Conservation (phyloP, 2,329 filamentous ascomycete genomes). For the Hymenoscyphus fraxineus region DNA sequence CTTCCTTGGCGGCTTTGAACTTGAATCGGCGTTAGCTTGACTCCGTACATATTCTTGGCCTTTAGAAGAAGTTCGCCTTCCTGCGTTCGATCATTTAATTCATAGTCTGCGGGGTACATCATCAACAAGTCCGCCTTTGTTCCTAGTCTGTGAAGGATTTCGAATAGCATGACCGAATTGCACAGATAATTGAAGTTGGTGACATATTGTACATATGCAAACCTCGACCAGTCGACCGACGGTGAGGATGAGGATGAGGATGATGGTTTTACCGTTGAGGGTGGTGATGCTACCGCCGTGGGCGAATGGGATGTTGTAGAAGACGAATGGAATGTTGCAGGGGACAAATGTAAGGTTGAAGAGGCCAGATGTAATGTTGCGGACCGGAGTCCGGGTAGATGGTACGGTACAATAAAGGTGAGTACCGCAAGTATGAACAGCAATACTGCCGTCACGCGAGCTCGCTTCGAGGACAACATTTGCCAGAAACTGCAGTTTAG, state of each 20-base stretch:
- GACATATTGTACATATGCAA: constrained; percentile 6
- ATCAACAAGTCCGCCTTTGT: constrained; percentile 45
- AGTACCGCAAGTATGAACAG: not conserved
- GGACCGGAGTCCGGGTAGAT: not conserved
- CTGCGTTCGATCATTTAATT: constrained; percentile 37
- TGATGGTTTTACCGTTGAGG: not conserved
- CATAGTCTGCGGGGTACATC: constrained; percentile 40
- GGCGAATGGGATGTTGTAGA: not conserved
- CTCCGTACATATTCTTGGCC: constrained; percentile 42
- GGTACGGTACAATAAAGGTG: not conserved
- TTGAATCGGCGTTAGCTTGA: constrained; percentile 42
- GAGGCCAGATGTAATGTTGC: not conserved
- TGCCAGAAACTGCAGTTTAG: not conserved
- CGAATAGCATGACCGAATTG: constrained; percentile 20
- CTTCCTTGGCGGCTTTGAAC: constrained; percentile 37
- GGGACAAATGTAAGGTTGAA: not conserved
- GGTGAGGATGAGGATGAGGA: not conserved
- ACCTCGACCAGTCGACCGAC: not conserved
- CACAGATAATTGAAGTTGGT: not conserved
- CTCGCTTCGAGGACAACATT: not conserved
- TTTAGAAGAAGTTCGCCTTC: constrained; percentile 38
- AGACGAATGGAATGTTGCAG: not conserved
- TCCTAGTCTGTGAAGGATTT: constrained; percentile 39
- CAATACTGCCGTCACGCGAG: not conserved
- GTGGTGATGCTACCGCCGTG: not conserved